Evolutionary conservation across 768 basidiomycete genomes (phyloP).

Genomic region (Xerocomellus intermedius): DNA sequence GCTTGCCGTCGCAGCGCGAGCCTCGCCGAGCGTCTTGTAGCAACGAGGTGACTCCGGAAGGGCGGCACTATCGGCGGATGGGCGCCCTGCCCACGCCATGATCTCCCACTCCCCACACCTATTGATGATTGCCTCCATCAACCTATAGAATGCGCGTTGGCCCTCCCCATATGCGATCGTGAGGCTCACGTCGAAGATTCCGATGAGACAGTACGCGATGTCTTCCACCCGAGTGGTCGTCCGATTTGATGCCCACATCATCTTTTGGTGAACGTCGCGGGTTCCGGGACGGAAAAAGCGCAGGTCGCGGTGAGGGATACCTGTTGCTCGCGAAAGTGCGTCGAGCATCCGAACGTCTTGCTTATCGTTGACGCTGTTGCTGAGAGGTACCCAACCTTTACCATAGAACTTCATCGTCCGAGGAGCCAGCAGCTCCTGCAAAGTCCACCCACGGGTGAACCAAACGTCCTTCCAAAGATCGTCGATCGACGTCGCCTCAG

Average conservation of each 20-base stretch:
- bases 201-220: conserved; percentile 33
- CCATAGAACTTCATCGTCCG: conserved; percentile 33
- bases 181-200: conserved; percentile 34
- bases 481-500: conserved; percentile 30
- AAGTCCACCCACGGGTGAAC: conserved; percentile 34
- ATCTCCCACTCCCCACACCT: conserved; percentile 33
- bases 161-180: conserved; percentile 37
- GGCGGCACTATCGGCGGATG: conserved; percentile 28
- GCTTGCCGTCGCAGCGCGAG: background rate
- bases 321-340: conserved; percentile 25
- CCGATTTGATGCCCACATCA: conserved; percentile 35
- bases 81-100: conserved; percentile 30
- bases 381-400: conserved; percentile 25
- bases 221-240: conserved; percentile 35
- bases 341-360: conserved; percentile 22
- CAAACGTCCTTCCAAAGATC: conserved; percentile 28
- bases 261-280: conserved; percentile 26
- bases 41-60: conserved; percentile 33
- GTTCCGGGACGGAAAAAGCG: conserved; percentile 25
- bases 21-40: conserved; percentile 22
- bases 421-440: conserved; percentile 31
- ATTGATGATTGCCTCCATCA: conserved; percentile 30
- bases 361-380: conserved; percentile 27
- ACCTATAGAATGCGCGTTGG: conserved; percentile 28
- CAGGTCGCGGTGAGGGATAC: conserved; percentile 27